phyloP scores from a whole-genome alignment of 2,329 filamentous ascomycete species.

The Fusarium sp. region DNA sequence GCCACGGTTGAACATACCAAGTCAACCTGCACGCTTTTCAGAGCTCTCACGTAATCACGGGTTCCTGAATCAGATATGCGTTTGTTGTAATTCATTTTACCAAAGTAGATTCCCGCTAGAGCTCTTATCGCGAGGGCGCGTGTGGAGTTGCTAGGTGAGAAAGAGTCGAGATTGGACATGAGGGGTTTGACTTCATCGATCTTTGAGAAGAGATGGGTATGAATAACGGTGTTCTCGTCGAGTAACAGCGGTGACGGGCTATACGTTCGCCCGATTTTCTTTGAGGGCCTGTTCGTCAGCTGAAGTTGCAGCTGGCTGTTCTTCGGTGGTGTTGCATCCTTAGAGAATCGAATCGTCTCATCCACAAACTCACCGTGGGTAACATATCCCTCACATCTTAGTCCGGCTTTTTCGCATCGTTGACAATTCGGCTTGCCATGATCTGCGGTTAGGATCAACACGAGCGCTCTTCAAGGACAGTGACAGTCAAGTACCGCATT shows the following conservation, averaged over 20 bases:
- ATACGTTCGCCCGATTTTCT: rapidly evolving
- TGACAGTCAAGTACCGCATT: slow-evolving; percentile 16
- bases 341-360: slow-evolving; percentile 6
- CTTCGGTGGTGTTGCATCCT: background rate
- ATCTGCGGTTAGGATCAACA: slow-evolving; percentile 8
- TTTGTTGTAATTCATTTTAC: slow-evolving; percentile 10
- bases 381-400: slow-evolving; percentile 19
- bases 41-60: slow-evolving; percentile 4
- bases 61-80: slow-evolving; percentile 3
- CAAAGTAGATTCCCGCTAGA: slow-evolving; percentile 23
- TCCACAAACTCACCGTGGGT: slow-evolving; percentile 16
- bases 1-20: background rate
- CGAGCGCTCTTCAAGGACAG: no score
- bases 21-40: slow-evolving; percentile 6
- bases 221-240: slow-evolving; percentile 10
- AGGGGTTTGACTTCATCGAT: slow-evolving; percentile 17
- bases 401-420: slow-evolving; percentile 14
- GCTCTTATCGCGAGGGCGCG: slow-evolving; percentile 13
- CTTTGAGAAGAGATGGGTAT: slow-evolving; percentile 13
- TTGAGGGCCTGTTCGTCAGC: rapidly evolving
- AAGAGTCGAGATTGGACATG: slow-evolving; percentile 7
- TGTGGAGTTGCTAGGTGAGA: background rate
- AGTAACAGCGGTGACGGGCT: background rate
- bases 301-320: background rate
- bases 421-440: slow-evolving; percentile 19